Conservation (phyloP, 257 asterid genomes). For the Plantago major region DNA sequence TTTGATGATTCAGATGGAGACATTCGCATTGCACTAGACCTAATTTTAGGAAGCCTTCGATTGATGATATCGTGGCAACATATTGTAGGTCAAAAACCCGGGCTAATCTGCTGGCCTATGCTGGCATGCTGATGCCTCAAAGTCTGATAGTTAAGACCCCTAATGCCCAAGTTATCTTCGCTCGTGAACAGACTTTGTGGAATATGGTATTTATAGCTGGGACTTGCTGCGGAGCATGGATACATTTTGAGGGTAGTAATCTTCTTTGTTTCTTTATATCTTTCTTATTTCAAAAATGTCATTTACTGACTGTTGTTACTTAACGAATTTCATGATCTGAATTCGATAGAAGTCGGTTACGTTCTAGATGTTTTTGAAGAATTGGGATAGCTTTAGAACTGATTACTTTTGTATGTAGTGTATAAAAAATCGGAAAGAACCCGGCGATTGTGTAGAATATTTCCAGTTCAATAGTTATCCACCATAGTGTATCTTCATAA, state of each 20-base stretch:
- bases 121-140: slow-evolving; percentile 91
- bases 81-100: slow-evolving; percentile 59
- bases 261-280: neutral
- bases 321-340: neutral
- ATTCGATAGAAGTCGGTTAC: no score
- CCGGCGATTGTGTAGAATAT: no score
- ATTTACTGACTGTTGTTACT: neutral
- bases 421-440: no score
- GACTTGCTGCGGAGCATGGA: slow-evolving; percentile 95
- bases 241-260: slow-evolving; percentile 64
- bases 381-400: no score
- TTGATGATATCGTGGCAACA: slow-evolving; percentile 66
- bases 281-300: neutral
- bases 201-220: slow-evolving; percentile 67
- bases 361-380: no score
- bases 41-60: slow-evolving; percentile 72
- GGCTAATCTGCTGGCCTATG: slow-evolving; percentile 86
- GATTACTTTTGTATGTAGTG: no score
- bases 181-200: slow-evolving; percentile 63
- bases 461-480: no score
- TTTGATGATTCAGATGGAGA: slow-evolving; percentile 44
- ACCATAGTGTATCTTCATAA: no score
- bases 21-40: slow-evolving; percentile 75
- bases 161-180: slow-evolving; percentile 58
- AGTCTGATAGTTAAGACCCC: slow-evolving; percentile 73